Percentiles rank a stretch among this genome's conserved stretches.
Conservation (phyloP, 2,329 filamentous ascomycete genomes). For the Neofusicoccum kwambonambiense region DNA sequence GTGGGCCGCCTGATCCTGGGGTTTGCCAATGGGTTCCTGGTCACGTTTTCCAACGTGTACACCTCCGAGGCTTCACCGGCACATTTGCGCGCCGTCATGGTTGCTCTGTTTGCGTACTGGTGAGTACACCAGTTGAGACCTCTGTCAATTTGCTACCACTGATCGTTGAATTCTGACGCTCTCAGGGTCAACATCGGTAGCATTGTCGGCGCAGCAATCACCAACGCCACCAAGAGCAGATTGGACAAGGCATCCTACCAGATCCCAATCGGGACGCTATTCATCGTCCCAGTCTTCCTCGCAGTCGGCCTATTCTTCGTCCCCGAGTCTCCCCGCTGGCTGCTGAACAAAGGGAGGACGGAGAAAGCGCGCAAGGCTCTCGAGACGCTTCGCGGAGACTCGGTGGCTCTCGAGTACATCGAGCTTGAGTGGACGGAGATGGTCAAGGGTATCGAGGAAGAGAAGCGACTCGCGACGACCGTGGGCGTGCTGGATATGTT, state of each 20-base stretch:
- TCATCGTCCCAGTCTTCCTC: conserved; percentile 51
- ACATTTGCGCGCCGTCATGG: conserved; percentile 43
- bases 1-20: conserved; percentile 43
- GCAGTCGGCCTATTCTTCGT: conserved; percentile 34
- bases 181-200: conserved; percentile 46
- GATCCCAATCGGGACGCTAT: conserved; percentile 53
- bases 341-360: conserved; percentile 54
- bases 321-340: conserved; percentile 45
- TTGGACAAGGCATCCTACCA: conserved; percentile 36
- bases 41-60: conserved; percentile 54
- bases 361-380: conserved; percentile 51
- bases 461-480: conserved; percentile 48
- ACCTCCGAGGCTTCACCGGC: conserved; percentile 43
- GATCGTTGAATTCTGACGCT: conserved; percentile 28
- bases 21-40: conserved; percentile 44
- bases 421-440: conserved; percentile 32
- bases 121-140: not conserved
- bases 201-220: conserved; percentile 47
- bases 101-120: conserved; percentile 48
- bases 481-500: conserved; percentile 53
- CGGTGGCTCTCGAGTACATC: conserved; percentile 29
- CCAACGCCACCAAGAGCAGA: conserved; percentile 35
- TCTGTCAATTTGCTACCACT: conserved; percentile 24
- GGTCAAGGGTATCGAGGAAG: conserved; percentile 29
- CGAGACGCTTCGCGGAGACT: conserved; percentile 17